phyloP scores from a whole-genome alignment of 1,139 yeast genomes.

The Taiozyma sp. region DNA sequence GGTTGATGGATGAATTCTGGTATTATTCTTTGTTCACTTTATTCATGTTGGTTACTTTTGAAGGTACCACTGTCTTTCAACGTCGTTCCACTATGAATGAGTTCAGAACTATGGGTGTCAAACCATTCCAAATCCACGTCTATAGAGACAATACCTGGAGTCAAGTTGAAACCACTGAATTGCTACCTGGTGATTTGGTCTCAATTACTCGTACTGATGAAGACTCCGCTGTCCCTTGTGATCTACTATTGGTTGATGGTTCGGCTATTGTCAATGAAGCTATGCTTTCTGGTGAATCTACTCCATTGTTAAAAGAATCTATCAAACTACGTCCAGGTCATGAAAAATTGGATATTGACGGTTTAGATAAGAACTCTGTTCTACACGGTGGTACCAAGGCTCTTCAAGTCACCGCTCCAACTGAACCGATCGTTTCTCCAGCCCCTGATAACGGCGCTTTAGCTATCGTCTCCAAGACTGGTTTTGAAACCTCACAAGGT shows the following conservation, averaged over 20 bases:
- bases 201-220: conserved; percentile 85
- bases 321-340: conserved; percentile 72
- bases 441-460: conserved; percentile 93
- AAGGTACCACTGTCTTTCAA: conserved; percentile 91
- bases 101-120: conserved; percentile 95
- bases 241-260: conserved; percentile 77
- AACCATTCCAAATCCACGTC: conserved; percentile 76
- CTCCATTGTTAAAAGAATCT: conserved; percentile 92
- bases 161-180: conserved; percentile 61
- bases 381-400: conserved; percentile 97
- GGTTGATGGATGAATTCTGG: conserved; percentile 98
- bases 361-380: conserved; percentile 82
- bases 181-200: conserved; percentile 90
- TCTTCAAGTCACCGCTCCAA: conserved; percentile 79
- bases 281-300: conserved; percentile 97
- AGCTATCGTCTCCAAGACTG: conserved; percentile 88
- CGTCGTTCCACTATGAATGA: conserved; percentile 92
- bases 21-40: conserved; percentile 87
- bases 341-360: conserved; percentile 67
- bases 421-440: conserved; percentile 39
- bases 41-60: conserved; percentile 90
- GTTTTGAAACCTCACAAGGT: conserved; percentile 98
- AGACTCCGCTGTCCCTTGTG: conserved; percentile 96
- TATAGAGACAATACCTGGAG: conserved; percentile 70
- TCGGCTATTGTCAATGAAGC: conserved; percentile 95